These are phyloP conservation scores for Myxozyma vanderwaltii DNA, from an alignment of 805 yeast genomes.

Conservation along the genomic window DNA sequence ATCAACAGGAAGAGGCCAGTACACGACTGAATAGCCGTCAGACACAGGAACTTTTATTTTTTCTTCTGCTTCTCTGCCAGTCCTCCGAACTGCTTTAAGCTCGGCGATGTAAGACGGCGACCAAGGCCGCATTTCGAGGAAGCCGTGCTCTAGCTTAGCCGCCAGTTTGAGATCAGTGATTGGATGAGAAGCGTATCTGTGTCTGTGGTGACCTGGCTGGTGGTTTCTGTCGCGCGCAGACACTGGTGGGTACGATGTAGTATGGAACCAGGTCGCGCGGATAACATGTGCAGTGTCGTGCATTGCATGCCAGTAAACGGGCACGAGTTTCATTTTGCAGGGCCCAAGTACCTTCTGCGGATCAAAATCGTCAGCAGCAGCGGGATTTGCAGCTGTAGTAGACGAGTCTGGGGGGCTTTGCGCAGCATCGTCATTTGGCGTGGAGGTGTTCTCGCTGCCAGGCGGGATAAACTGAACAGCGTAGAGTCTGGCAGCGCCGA, in stretches of 20 bases:
- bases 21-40: conserved; percentile 23
- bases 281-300: conserved; percentile 41
- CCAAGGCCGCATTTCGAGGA: conserved; percentile 35
- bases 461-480: conserved; percentile 31
- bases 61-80: conserved; percentile 32
- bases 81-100: conserved; percentile 29
- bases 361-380: background rate
- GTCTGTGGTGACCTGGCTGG: conserved; percentile 4
- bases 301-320: conserved; percentile 46
- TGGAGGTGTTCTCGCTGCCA: background rate
- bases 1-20: conserved; percentile 28
- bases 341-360: conserved; percentile 14
- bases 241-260: conserved; percentile 15
- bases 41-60: conserved; percentile 32
- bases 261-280: conserved; percentile 45
- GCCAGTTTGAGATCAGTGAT: conserved; percentile 36
- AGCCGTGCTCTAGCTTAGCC: conserved; percentile 31
- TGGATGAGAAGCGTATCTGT: conserved; percentile 37
- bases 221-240: conserved; percentile 7
- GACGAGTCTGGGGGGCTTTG: background rate
- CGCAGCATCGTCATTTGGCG: background rate
- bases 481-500: conserved; percentile 32
- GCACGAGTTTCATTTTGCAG: conserved; percentile 36
- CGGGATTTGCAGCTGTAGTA: background rate
- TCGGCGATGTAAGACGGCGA: conserved; percentile 32